Conservation (phyloP, 225 moss, liverwort and hornwort species). For the Thuidium tamariscinum region DNA sequence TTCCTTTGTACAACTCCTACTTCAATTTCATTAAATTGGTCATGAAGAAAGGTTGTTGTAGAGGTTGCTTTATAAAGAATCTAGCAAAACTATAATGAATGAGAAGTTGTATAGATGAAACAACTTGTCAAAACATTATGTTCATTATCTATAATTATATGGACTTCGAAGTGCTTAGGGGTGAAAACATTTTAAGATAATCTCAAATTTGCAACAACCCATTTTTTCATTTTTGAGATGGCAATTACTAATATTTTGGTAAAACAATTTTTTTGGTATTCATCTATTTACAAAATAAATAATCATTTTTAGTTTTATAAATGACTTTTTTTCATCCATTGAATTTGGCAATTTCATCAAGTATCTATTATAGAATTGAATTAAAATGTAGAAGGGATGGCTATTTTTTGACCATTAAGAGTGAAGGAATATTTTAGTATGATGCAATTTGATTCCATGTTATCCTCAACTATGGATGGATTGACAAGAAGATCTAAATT, state of each 20-base stretch:
- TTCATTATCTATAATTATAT: not conserved
- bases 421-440: not conserved
- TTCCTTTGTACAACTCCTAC: not conserved
- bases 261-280: too few relatives aligned
- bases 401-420: too few relatives aligned
- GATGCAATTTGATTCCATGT: not conserved
- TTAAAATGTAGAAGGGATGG: not conserved
- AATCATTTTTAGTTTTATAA: not conserved
- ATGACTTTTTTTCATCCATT: not conserved
- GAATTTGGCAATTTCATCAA: too few relatives aligned
- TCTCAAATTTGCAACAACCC: not conserved
- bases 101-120: not conserved
- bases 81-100: not conserved
- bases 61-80: not conserved
- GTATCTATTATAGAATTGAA: not conserved
- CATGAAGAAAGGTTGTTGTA: not conserved
- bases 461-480: rapidly evolving
- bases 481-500: not conserved
- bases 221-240: too few relatives aligned
- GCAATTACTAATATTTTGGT: not conserved
- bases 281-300: not conserved
- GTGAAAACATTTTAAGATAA: not conserved
- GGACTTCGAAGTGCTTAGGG: not conserved
- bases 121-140: not conserved
- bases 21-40: not conserved